A percentile compares a stretch with the other conserved stretches of the same genome.
Evolutionary conservation across 208 protist species (phyloP).

Genomic region (Perkinsela sp.): DNA sequence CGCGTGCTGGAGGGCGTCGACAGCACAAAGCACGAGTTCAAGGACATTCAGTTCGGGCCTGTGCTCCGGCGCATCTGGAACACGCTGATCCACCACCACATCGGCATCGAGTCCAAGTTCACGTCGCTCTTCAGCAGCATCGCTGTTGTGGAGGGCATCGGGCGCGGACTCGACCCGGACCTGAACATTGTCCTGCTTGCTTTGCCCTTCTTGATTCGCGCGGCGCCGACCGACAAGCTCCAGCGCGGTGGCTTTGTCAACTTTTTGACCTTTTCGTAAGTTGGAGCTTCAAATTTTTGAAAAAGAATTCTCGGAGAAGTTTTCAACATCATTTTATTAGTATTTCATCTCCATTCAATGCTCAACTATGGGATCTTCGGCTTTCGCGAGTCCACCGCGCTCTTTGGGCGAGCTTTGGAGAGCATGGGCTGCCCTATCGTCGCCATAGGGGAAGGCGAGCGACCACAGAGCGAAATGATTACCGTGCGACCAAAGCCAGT

Average conservation of each 20-base stretch:
- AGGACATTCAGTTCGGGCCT: not conserved
- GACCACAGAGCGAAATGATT: no score
- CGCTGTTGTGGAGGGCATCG: not conserved
- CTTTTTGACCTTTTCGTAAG: no score
- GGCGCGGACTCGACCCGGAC: not conserved
- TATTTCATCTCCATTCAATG: no score
- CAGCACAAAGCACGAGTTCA: not conserved
- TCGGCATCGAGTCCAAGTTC: not conserved
- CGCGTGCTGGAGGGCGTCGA: not conserved
- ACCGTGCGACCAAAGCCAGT: not conserved
- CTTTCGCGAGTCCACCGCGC: not conserved
- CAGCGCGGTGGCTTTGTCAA: no score
- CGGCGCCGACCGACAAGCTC: no score
- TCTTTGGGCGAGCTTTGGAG: not conserved
- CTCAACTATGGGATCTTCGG: not conserved
- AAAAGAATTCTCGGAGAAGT: no score
- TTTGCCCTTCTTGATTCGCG: not conserved
- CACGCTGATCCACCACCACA: not conserved
- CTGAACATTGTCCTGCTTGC: not conserved
- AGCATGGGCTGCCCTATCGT: not conserved
- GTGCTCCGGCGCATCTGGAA: not conserved
- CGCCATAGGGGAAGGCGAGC: not conserved
- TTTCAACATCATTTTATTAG: no score
- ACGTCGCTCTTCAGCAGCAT: not conserved
- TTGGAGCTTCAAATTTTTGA: no score